Evolutionary conservation across 306 rosid species (phyloP).

Genomic region (Dalbergia oliveri): DNA sequence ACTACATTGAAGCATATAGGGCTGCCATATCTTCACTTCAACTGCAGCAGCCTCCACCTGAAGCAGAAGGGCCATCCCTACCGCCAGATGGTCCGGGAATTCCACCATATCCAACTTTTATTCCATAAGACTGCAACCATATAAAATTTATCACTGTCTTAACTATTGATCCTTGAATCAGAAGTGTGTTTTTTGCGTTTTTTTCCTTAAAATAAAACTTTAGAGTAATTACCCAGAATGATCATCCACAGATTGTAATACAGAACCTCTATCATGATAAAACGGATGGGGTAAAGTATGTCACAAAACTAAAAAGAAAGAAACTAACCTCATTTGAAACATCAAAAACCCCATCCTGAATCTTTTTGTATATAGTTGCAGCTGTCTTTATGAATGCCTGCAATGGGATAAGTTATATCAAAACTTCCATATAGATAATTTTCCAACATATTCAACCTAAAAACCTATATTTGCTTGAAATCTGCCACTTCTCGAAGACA

Average conservation of each 20-base stretch:
- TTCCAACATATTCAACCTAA: constrained; percentile 34
- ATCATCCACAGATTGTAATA: constrained; percentile 5
- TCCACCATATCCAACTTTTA: constrained; percentile 98
- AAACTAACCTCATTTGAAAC: constrained; percentile 93
- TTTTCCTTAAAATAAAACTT: background rate
- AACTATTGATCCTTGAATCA: constrained; percentile 30
- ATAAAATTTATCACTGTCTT: constrained; percentile 41
- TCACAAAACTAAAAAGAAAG: constrained; percentile 1
- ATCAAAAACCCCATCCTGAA: constrained; percentile 97
- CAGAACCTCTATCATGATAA: constrained; percentile 10
- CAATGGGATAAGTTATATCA: constrained; percentile 14
- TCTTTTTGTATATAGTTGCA: constrained; percentile 91
- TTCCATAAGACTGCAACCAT: constrained; percentile 90
- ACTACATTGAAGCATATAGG: constrained; percentile 40
- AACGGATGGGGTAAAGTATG: constrained; percentile 8
- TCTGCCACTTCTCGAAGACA: background rate
- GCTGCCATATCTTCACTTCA: constrained; percentile 58
- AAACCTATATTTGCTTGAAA: constrained; percentile 15
- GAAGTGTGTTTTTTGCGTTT: background rate
- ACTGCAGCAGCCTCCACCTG: constrained; percentile 89
- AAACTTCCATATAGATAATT: constrained; percentile 24
- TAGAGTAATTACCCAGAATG: constrained; percentile 16
- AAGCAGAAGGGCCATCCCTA: constrained; percentile 88
- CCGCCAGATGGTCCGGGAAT: constrained; percentile 97
- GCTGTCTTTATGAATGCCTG: constrained; percentile 98